Percentiles rank a stretch among this genome's conserved stretches.
Evolutionary conservation across 73 alveolate species (phyloP).

Genomic region (Paramecium caudatum): DNA sequence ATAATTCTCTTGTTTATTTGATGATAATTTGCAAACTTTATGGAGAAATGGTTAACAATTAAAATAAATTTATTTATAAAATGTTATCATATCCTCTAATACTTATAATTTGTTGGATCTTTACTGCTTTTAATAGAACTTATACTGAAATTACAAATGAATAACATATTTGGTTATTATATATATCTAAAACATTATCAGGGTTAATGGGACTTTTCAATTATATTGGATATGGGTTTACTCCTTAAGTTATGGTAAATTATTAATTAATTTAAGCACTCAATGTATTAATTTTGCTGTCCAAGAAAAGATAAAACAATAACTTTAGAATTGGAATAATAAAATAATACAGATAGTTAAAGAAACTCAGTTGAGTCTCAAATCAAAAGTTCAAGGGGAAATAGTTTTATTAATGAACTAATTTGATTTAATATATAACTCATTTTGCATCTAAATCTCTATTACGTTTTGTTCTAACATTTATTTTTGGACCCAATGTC

Average conservation of each 20-base stretch:
- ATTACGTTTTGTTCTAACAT: conserved; percentile 54
- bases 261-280: too few relatives aligned
- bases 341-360: neutral
- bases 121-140: conserved; percentile 18
- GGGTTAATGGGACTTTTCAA: conserved; percentile 18
- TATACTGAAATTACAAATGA: neutral
- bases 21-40: neutral
- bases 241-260: conserved; percentile 49
- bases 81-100: conserved; percentile 23
- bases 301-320: neutral
- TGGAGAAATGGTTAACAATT: neutral
- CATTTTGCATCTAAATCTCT: conserved; percentile 50
- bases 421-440: neutral
- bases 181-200: neutral
- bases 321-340: neutral
- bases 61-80: conserved; percentile 1
- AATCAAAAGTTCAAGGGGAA: neutral
- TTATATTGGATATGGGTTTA: neutral
- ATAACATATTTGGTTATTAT: neutral
- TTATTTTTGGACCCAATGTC: conserved; percentile 51
- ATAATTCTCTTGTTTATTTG: neutral
- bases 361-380: neutral
- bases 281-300: neutral
- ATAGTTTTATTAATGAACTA: conserved; percentile 3
- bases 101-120: conserved; percentile 20